These are phyloP conservation scores for Protomyces lactucae-debilis DNA, from an alignment of 1,139 yeast species.

Conservation along the genomic window DNA sequence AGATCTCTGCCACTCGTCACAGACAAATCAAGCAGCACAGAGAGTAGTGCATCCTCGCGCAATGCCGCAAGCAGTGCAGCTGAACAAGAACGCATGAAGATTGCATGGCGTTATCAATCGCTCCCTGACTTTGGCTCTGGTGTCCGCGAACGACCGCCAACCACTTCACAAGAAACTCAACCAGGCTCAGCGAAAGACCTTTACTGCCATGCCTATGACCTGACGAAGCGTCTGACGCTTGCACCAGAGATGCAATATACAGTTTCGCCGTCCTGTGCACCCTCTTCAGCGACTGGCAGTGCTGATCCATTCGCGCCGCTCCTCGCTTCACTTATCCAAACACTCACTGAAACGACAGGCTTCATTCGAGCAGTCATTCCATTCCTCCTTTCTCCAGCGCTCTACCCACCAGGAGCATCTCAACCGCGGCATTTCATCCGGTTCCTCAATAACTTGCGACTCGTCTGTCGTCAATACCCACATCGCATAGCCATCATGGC, in stretches of 20 bases:
- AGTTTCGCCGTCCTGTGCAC: slow-evolving; percentile 14
- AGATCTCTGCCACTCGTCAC: slow-evolving; percentile 59
- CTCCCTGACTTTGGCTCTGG: slow-evolving; percentile 42
- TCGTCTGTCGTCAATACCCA: slow-evolving; percentile 49
- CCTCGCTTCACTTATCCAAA: slow-evolving; percentile 15
- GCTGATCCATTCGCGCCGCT: slow-evolving; percentile 28
- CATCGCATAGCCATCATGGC: slow-evolving; percentile 49
- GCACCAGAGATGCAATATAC: slow-evolving; percentile 1
- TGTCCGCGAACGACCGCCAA: not conserved
- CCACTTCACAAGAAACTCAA: not conserved
- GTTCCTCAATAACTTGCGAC: slow-evolving; percentile 58
- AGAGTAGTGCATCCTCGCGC: slow-evolving; percentile 48
- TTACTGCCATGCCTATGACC: slow-evolving; percentile 31
- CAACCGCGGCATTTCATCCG: slow-evolving; percentile 52
- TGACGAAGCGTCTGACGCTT: slow-evolving; percentile 30
- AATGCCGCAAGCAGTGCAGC: slow-evolving; percentile 41
- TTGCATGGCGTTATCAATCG: slow-evolving; percentile 79
- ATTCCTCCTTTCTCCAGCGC: slow-evolving; percentile 68
- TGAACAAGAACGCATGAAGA: slow-evolving; percentile 52
- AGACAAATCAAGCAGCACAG: slow-evolving; percentile 49
- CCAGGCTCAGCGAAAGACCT: slow-evolving; percentile 15
- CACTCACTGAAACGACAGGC: slow-evolving; percentile 29
- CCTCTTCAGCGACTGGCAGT: slow-evolving; percentile 3
- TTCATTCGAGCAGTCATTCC: slow-evolving; percentile 70
- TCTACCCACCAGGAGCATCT: slow-evolving; percentile 56